Base-by-base conservation (phyloP, 1,284 basidiomycete genomes). In the Irpex rosettiformis region DNA sequence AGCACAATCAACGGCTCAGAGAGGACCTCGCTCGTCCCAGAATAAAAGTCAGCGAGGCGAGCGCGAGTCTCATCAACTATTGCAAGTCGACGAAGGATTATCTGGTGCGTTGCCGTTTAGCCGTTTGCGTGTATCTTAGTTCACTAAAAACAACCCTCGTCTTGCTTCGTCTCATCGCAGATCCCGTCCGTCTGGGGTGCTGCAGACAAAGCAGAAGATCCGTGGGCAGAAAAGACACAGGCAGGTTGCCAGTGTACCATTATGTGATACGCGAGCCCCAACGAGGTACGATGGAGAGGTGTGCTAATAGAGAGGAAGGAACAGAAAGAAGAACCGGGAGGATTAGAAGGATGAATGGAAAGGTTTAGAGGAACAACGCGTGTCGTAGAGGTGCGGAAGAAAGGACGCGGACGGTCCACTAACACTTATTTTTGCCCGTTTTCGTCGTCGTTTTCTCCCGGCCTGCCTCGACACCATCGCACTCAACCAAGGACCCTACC, bases 111-210 rank as follows among this genome's bases (percentile, higher is more conserved):
- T 40, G 33, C 33, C 33, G 33, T 40, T 40, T n/a, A 13, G 11
- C 33, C 13, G 33, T 40, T 40, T 11, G n/a, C 33, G 33, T 40
- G 33, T 40, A 7, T n/a, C 33, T 40, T 40, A 11, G 33, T 13
- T 40, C n/a, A 40, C 33, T 40, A 16, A 40, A 40, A 11, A 13
- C 33, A 4, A n/a, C 13, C 33, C n/a, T 13, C 73, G 49, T 27
- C 24, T 22, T 24, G 33, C 33, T 24, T 24, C 18, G 25, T 43
- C 21, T 8, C 45, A 8, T 3, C 25, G 4, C 66, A 93, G 88
- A 86, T 94, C 52, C 93, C 94, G 16, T 93, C 89, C 25, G 90
- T 96, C 1, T 97, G 96, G 96, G 95, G 96, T n/a, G 89, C 91
- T 18, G 84, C 94, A 29, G 85, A 83, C 69, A 95, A 93, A 75